phyloP scores from a whole-genome alignment of 306 rosid species.

The Quercus alba region DNA sequence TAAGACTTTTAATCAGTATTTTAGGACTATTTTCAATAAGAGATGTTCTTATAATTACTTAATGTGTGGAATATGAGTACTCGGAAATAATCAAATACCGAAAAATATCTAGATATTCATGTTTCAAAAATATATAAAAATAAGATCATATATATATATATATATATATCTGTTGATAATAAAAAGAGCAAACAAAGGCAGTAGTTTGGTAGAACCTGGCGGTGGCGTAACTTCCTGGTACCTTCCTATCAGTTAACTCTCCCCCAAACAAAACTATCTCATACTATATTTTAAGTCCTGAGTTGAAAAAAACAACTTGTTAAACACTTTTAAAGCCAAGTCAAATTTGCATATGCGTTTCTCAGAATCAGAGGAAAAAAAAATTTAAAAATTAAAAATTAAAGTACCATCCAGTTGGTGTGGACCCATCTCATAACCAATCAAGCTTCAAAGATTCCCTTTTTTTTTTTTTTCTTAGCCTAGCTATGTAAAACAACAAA shows the following conservation, averaged over 20 bases:
- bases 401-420: slow-evolving; percentile 5
- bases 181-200: not conserved
- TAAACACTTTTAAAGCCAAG: not conserved
- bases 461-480: not conserved
- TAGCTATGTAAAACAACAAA: not conserved
- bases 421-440: slow-evolving; percentile 20
- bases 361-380: not conserved
- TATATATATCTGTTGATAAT: no score
- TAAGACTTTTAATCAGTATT: no score
- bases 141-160: no score
- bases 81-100: no score
- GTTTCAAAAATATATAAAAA: no score
- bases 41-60: no score
- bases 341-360: slow-evolving; percentile 21
- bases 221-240: slow-evolving; percentile 24
- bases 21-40: no score
- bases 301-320: not conserved
- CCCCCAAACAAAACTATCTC: not conserved
- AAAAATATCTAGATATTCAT: no score
- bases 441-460: not conserved
- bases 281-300: not conserved
- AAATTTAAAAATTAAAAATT: no score
- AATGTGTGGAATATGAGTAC: no score
- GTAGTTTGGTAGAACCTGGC: not conserved
- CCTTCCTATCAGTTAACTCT: not conserved